Percentiles rank a stretch among this genome's conserved stretches.
These are phyloP conservation scores for Xylariaceae sp. DNA, from an alignment of 2,329 filamentous ascomycete species.

Conservation along the genomic window DNA sequence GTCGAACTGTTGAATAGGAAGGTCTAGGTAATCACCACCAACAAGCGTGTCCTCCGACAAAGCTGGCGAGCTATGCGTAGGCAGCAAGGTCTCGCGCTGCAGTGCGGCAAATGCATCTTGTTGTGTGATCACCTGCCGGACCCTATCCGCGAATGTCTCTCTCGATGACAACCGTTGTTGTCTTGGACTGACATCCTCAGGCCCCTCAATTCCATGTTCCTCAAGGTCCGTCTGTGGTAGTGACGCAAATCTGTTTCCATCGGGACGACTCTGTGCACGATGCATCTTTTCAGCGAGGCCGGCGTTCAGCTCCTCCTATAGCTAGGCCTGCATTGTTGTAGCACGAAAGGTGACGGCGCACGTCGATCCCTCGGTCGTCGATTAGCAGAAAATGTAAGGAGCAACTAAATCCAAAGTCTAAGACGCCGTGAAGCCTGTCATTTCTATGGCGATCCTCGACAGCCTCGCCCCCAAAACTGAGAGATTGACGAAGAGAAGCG, in stretches of 20 bases:
- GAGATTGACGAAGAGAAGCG: background rate
- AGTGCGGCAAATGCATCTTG: slow-evolving; percentile 8
- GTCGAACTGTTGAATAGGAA: slow-evolving; percentile 21
- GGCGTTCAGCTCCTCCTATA: background rate
- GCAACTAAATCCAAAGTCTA: background rate
- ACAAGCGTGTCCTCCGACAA: slow-evolving; percentile 24
- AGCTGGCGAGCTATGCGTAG: slow-evolving; percentile 20
- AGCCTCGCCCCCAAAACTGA: slow-evolving; percentile 2
- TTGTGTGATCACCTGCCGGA: slow-evolving; percentile 22
- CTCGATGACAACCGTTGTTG: slow-evolving; percentile 9
- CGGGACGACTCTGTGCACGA: slow-evolving; percentile 5
- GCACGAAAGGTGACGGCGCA: background rate
- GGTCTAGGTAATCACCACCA: slow-evolving; percentile 22
- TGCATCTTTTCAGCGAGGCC: slow-evolving; percentile 11
- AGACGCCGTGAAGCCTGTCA: background rate
- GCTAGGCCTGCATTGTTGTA: background rate
- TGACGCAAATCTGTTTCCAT: slow-evolving; percentile 16
- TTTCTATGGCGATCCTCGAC: background rate
- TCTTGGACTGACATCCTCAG: background rate
- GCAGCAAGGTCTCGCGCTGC: slow-evolving; percentile 4
- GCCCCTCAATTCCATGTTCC: slow-evolving; percentile 6
- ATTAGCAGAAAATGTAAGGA: background rate
- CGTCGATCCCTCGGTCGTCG: background rate
- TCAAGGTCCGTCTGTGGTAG: slow-evolving; percentile 22
- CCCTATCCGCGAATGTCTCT: slow-evolving; percentile 19